Evolutionary conservation across 2,329 filamentous ascomycete species (phyloP), one percentile per base, ranked within the genome.

Genomic region (Arthrobotrys conoides): DNA sequence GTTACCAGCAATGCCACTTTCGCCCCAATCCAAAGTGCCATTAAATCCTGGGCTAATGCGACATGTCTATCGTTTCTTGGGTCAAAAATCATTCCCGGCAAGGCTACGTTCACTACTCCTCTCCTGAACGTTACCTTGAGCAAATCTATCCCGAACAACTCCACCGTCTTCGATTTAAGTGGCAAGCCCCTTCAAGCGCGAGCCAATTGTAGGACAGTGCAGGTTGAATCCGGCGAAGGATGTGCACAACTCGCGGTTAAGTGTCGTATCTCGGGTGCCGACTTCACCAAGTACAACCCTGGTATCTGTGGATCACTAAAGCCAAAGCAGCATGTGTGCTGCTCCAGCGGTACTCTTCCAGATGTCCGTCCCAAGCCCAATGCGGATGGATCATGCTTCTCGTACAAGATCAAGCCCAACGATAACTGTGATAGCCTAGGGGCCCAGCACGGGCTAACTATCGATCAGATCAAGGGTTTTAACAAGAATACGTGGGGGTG

Each of bases 401-500:
- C 44, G 20, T 20, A 46, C 9, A 46, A 18, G n/a, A 20, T 46
- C n/a, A 3, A 20, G 6, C 2, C 16, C 3, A 6, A 6, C n/a
- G 44, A 46, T 2, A 20, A 16, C 4, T 46, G 44, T 6, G 41
- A n/a, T n/a, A n/a, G 41, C 41, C 14, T 46, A 3, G 41, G 2
- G 5, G 41, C 41, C 16, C 9, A n/a, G 0, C 72, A 86, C 76
- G 80, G 81, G 3, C 79, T 88, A 5, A 86, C 33, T 0, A 71
- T 82, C 0, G 79, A 83, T 0, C 81, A 86, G 2, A 83, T 89
- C 14, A 83, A 85, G 22, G 71, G 73, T 0, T 85, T 83, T 57
- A 87, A 87, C 79, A 84, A 81, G 18, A 82, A 84, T 1, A 86
- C 86, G 4, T 88, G 86, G 86, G 84, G 82, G n/a, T 87, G 85